Base-by-base conservation (phyloP, 352 stramenopile genomes). In the Globisporangium spiculum region DNA sequence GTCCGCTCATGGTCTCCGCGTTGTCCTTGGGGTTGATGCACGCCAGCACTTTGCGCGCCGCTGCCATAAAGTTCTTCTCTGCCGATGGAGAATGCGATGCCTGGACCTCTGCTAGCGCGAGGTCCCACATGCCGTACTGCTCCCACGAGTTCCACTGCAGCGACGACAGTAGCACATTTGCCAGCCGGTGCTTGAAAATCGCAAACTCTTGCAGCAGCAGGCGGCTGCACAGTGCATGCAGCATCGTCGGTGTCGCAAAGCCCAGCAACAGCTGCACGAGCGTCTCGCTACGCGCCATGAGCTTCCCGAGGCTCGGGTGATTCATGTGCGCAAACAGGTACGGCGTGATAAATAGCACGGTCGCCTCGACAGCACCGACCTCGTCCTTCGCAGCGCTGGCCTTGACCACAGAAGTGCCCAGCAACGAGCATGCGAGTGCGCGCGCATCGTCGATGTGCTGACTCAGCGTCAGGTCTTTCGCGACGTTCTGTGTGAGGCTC, bases 101-200 rank as follows among this genome's bases (percentile, higher is more conserved):
- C 55, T 92, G 83, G 7, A 88, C 78, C 63, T 95, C 88, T 0
- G 80, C 75, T 0, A 92, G 65, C 6, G 94, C 78, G 16, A 95
- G 74, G 68, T 95, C 88, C 88, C 88, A 95, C 65, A 93, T 75
- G 1, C 79, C 80, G 53, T 83, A 90, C 69, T 95, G 88, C 60
- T 95, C 86, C 86, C 86, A 95, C 20, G 88, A 93, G 16, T 71
- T 93, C 88, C 88, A 95, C 60, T 89, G 72, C 14, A 95, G 72
- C 18, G 88, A 95, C 30, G 86, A 86, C 6, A 94, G 70, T 20
- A 95, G 67, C 3, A 92, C 77, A 48, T 87, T 94, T 18, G 86
- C 75, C 18, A 93, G 69, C 1, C 83, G 86, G n/a, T 77, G 84
- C 58, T 82, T 81, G 48, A 93, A 87, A 55, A 96, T 75, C 7